Conservation (phyloP, 169 alveolate genomes). For the Eimeria maxima region DNA sequence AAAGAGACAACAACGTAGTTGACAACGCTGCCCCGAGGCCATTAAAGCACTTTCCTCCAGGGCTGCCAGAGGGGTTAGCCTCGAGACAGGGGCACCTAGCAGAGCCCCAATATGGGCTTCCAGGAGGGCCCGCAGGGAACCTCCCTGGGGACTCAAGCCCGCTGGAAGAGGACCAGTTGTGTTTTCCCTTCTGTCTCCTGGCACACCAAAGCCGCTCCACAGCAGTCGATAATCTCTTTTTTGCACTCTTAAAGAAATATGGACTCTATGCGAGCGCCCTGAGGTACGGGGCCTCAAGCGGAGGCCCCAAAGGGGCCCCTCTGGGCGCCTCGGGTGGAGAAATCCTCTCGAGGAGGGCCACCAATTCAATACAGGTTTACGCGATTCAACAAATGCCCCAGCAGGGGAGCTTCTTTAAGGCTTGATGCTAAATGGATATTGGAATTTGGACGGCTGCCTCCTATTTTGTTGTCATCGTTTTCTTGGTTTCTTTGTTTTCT, state of each 20-base stretch:
- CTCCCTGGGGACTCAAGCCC: neutral
- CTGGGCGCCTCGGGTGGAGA: neutral
- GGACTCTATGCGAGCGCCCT: constrained; percentile 16
- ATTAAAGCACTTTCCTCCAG: neutral
- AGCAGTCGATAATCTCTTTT: constrained; percentile 29
- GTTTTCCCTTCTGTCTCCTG: neutral
- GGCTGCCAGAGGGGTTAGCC: neutral
- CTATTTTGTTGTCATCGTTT: too few relatives aligned
- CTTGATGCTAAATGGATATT: too few relatives aligned
- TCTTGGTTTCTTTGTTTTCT: too few relatives aligned
- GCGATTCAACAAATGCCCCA: too few relatives aligned
- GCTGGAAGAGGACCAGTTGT: neutral
- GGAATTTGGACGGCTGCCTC: too few relatives aligned
- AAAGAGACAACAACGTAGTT: neutral
- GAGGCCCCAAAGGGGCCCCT: neutral
- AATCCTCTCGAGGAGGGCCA: constrained; percentile 1
- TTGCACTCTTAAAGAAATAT: neutral
- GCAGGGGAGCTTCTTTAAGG: too few relatives aligned
- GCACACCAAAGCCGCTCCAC: constrained; percentile 50
- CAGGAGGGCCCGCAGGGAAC: neutral
- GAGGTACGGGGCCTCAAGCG: constrained; percentile 20
- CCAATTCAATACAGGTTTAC: neutral
- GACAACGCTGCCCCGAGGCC: neutral
- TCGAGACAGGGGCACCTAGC: neutral
- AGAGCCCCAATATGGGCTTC: neutral